phyloP scores from a whole-genome alignment of 2,329 filamentous ascomycete genomes.

The Tolypocladium cylindrosporum region DNA sequence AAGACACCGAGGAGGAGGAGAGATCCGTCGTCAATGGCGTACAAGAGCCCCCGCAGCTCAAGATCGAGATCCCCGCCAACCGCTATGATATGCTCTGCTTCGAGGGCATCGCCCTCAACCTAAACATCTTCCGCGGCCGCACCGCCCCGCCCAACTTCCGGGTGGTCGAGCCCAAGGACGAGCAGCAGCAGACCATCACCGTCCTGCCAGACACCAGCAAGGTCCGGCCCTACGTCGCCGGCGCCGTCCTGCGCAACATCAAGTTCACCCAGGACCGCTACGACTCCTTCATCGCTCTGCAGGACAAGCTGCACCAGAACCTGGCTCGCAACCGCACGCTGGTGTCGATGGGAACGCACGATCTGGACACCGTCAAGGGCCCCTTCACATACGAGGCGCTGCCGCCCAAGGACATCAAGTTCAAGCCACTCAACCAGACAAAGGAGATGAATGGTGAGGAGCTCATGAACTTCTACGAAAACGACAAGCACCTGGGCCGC shows the following conservation, averaged over 20 bases:
- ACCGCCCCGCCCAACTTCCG: constrained; percentile 69
- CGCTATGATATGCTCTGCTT: constrained; percentile 93
- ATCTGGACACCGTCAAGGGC: constrained; percentile 84
- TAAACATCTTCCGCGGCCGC: constrained; percentile 86
- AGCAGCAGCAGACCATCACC: constrained; percentile 69
- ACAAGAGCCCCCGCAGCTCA: constrained; percentile 83
- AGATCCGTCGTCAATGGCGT: constrained; percentile 65
- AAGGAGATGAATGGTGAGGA: constrained; percentile 80
- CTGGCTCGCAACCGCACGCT: constrained; percentile 85
- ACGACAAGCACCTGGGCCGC: constrained; percentile 81
- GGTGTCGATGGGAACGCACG: constrained; percentile 95
- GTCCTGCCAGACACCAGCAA: constrained; percentile 65
- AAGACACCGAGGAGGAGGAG: constrained; percentile 75
- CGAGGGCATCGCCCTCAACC: constrained; percentile 89
- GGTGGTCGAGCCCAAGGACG: constrained; percentile 60
- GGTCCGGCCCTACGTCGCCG: constrained; percentile 81
- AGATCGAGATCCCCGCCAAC: constrained; percentile 97
- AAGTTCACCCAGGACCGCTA: constrained; percentile 87
- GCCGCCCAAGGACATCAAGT: constrained; percentile 83
- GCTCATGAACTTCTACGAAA: constrained; percentile 92
- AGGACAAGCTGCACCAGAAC: constrained; percentile 97
- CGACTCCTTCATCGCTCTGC: constrained; percentile 92
- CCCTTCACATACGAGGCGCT: constrained; percentile 96
- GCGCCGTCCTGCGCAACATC: constrained; percentile 80
- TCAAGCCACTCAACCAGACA: constrained; percentile 82